Evolutionary conservation across 2,329 filamentous ascomycete species (phyloP).

Genomic region (Orbilia ellipsospora): DNA sequence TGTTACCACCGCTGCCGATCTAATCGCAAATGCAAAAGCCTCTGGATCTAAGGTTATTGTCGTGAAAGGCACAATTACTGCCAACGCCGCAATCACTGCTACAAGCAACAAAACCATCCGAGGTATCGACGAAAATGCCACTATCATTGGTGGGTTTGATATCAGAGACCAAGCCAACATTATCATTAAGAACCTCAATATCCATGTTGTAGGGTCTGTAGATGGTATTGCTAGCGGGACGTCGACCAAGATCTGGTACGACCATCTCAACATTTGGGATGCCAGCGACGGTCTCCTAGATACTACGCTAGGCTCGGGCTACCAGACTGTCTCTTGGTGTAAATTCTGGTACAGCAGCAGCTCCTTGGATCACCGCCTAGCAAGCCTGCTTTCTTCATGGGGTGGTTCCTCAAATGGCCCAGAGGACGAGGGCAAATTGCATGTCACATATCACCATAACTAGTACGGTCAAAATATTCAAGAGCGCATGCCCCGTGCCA

Average conservation of each 20-base stretch:
- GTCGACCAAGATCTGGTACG: constrained; percentile 7
- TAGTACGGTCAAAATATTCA: no score
- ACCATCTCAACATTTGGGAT: constrained; percentile 9
- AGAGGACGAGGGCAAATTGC: no score
- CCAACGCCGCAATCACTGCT: background rate
- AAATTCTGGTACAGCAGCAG: constrained; percentile 13
- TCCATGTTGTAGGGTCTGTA: background rate
- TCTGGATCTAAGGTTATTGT: background rate
- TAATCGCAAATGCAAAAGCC: background rate
- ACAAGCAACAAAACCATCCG: constrained; percentile 7
- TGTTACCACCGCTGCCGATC: background rate
- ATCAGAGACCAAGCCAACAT: background rate
- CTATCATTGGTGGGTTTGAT: constrained; percentile 2
- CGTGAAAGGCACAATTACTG: constrained; percentile 8
- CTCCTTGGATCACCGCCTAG: constrained; percentile 2
- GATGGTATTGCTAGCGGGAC: constrained; percentile 4
- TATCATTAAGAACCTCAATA: constrained; percentile 16
- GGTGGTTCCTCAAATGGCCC: no score
- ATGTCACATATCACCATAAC: no score
- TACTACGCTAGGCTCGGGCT: background rate
- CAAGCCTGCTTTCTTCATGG: no score
- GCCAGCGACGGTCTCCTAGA: constrained; percentile 5
- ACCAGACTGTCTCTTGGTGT: constrained; percentile 12
- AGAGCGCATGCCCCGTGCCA: no score
- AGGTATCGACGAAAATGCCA: constrained; percentile 5